Evolutionary conservation across 2,329 filamentous ascomycete species (phyloP), one percentile per base, ranked within the genome.

Genomic region (Pyricularia sp.): DNA sequence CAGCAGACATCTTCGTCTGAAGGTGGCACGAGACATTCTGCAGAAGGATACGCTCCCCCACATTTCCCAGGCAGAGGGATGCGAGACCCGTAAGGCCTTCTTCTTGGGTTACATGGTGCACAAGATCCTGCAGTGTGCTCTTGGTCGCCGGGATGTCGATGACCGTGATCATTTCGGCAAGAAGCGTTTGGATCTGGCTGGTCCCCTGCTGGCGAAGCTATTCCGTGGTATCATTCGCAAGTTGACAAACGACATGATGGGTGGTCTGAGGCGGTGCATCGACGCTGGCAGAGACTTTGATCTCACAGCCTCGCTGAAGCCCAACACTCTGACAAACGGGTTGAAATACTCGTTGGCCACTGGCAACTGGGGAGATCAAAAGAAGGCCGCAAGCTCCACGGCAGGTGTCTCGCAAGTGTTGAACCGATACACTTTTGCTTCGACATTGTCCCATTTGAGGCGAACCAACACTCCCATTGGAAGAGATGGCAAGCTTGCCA

Each of bases 81-180:
- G 93, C 73, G 94, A 98, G 78, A 98, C 94, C 1, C 86, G 93
- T 70, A 99, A 99, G 78, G 95, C 96, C 2, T 99, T 97, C 81
- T 99, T 98, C 85, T 83, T 99, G 66, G 95, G 96, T 26, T 99
- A 99, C 81, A 99, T 99, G 94, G 92, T 98, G 65, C 94, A 99
- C 80, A 92, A 95, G 77, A 86, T 99, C 74, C 85, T 98, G 28
- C 94, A 97, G 79, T 97, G 94, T 77, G 92, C 94, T 68, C 86
- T 99, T 65, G 96, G 95, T 67, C 90, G 95, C 71, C 91, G 93
- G 71, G 95, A 98, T 77, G 93, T 93, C 30, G 95, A 99, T 76
- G 95, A 99, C 77, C 92, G 95, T 83, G 95, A 99, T 83, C 96
- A 99, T 79, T 97, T 99, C 76, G 95, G 95, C 75, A 98, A 98